Base-by-base conservation (phyloP, 371 early-diverging fungal species). In the Syncephalastrum sp. region DNA sequence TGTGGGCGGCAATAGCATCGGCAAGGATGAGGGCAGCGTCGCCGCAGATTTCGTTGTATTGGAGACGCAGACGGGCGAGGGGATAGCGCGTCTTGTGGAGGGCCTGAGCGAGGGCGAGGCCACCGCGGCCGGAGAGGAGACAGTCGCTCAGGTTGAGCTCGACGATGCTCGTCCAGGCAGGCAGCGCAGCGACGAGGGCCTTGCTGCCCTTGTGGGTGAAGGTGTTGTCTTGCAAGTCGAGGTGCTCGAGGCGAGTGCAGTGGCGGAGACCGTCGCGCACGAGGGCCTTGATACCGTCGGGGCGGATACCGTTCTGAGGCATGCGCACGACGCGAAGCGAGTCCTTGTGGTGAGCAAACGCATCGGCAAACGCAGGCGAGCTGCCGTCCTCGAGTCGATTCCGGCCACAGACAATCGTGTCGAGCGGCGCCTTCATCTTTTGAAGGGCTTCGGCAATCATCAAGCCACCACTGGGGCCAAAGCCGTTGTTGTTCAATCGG, bases 171-270 rank as follows among this genome's bases (percentile, higher is more conserved):
- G 85, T 77, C 96, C 96, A 96, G 25, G 71, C 64, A 8, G 83
- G 72, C 43, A 98, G 69, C 6, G 89, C 91, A 10, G 70, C 63
- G 7, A 96, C 93, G 49, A 97, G 79, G 1, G 95, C 95, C 16
- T 64, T 60, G 41, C 92, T 86, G 12, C 97, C 98, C 27, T 70
- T 71, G 41, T 76, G 80, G 1, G 95, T 95, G 51, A 98, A 96
- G 0, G 97, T 97, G 75, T 98, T 98, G 70, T 98, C 98, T 71
- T 98, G 96, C 50, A 98, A 72, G 75, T 98, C 96, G 42, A 98
- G 71, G 53, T 84, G 79, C 52, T 85, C 80, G 49, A 98, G 69
- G 17, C 76, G 63, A 24, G 75, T 73, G 76, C 93, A 92, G n/a
- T 69, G 53, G 15, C 82, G 67, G 12, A 97, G 70, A 10, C 91